Conservation (phyloP, 2,329 filamentous ascomycete species). For the Endothia cerciana region DNA sequence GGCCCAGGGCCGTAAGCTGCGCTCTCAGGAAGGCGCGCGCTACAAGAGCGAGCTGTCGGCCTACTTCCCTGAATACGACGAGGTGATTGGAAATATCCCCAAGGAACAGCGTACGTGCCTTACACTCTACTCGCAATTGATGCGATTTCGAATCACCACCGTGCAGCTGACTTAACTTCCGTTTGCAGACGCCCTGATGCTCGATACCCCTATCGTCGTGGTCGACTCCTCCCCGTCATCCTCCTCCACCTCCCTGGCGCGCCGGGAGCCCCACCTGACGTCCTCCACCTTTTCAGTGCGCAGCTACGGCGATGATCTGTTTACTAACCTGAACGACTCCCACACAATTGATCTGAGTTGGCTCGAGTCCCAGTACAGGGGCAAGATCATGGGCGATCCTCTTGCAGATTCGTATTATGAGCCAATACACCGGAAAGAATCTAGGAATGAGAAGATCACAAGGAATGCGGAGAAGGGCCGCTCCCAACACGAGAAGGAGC, state of each 20-base stretch:
- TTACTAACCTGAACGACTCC: constrained; percentile 59
- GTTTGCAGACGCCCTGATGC: constrained; percentile 68
- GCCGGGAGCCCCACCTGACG: constrained; percentile 30
- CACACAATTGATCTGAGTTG: constrained; percentile 61
- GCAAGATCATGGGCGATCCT: constrained; percentile 54
- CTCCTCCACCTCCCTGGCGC: constrained; percentile 34
- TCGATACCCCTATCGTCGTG: constrained; percentile 74
- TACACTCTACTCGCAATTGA: constrained; percentile 7
- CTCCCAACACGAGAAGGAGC: constrained; percentile 69
- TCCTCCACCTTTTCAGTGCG: constrained; percentile 46
- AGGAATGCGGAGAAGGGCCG: constrained; percentile 67
- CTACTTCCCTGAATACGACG: constrained; percentile 94
- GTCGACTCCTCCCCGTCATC: constrained; percentile 55
- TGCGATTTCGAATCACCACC: constrained; percentile 4
- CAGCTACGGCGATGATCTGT: constrained; percentile 60
- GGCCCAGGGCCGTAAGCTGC: constrained; percentile 72
- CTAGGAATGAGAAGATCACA: constrained; percentile 64
- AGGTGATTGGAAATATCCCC: constrained; percentile 84
- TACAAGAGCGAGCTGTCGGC: constrained; percentile 89
- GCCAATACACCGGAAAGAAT: constrained; percentile 60
- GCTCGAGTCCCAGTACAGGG: constrained; percentile 50
- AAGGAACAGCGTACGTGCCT: constrained; percentile 71
- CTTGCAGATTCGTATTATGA: constrained; percentile 60
- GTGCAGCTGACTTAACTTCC: constrained; percentile 26
- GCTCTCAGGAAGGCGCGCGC: constrained; percentile 82